Percentiles rank a stretch among this genome's conserved stretches.
These are phyloP conservation scores for Hortiboletus campestris DNA, from an alignment of 768 basidiomycete species.

Conservation along the genomic window DNA sequence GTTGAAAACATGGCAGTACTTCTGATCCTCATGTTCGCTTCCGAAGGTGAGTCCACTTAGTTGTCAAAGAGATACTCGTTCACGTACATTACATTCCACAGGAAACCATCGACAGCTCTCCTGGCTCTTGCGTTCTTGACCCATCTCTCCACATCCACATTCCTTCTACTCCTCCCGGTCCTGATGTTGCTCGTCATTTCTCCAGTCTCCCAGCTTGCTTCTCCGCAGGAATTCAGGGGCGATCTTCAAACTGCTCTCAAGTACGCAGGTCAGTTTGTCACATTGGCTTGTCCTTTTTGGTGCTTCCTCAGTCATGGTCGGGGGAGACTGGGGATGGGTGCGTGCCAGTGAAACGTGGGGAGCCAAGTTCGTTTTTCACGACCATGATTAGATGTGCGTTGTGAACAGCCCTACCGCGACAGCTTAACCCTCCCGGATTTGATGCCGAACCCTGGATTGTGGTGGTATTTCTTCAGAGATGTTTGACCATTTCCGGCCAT, in stretches of 20 bases:
- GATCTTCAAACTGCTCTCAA: constrained; percentile 20
- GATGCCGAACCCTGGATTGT: constrained; percentile 90
- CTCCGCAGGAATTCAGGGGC: constrained; percentile 42
- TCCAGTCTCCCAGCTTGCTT: constrained; percentile 67
- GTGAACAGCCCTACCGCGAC: background rate
- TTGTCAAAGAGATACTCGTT: background rate
- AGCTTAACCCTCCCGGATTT: constrained; percentile 85
- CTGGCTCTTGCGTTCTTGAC: constrained; percentile 68
- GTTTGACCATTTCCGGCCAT: constrained; percentile 96
- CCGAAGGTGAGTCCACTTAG: constrained; percentile 46
- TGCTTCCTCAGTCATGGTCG: constrained; percentile 51
- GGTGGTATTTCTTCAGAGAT: constrained; percentile 99
- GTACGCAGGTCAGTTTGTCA: constrained; percentile 44
- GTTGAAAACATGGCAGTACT: constrained; percentile 77
- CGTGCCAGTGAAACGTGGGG: constrained; percentile 85
- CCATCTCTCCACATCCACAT: constrained; percentile 70
- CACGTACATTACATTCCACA: constrained; percentile 27
- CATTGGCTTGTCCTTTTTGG: constrained; percentile 44
- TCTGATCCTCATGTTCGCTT: constrained; percentile 65
- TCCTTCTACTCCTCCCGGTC: constrained; percentile 65
- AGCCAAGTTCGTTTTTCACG: constrained; percentile 52
- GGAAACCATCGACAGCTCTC: constrained; percentile 58
- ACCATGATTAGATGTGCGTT: background rate
- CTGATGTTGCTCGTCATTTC: constrained; percentile 60
- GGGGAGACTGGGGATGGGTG: constrained; percentile 68